phyloP scores from a whole-genome alignment of 1,139 yeast genomes.

The Hanseniaspora uvarum region DNA sequence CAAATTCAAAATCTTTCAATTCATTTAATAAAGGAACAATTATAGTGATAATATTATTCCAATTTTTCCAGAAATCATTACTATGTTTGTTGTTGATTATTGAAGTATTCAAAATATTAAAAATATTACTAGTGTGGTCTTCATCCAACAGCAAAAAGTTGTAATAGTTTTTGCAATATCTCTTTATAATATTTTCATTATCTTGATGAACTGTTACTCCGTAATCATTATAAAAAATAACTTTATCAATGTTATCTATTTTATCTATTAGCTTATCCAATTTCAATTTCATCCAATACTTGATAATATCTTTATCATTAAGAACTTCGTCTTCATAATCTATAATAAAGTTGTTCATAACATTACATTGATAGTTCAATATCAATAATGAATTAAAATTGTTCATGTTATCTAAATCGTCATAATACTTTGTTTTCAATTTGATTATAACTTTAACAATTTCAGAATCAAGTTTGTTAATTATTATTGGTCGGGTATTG shows the following conservation, averaged over 20 bases:
- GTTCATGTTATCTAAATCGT: neutral
- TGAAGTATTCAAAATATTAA: constrained; percentile 1
- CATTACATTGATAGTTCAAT: constrained; percentile 1
- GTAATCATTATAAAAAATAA: neutral
- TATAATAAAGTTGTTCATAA: neutral
- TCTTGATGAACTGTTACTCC: neutral
- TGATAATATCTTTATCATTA: neutral
- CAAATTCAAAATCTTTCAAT: neutral
- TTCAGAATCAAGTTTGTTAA: constrained; percentile 5
- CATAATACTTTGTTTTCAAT: neutral
- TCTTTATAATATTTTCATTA: neutral
- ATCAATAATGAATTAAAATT: neutral
- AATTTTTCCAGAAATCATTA: constrained; percentile 16
- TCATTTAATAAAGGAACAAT: constrained; percentile 7
- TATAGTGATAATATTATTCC: constrained; percentile 5
- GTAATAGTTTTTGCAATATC: constrained; percentile 11
- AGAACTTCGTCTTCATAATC: neutral
- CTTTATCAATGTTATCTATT: neutral
- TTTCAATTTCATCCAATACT: constrained; percentile 9
- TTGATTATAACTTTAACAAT: neutral
- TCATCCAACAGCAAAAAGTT: constrained; percentile 10
- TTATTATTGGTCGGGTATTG: neutral
- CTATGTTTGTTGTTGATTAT: constrained; percentile 11
- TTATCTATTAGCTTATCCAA: neutral
- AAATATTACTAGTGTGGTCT: neutral